A percentile compares a stretch with the other conserved stretches of the same genome.
Evolutionary conservation across 768 basidiomycete genomes (phyloP).

Genomic region (Strobilomyces confusus): DNA sequence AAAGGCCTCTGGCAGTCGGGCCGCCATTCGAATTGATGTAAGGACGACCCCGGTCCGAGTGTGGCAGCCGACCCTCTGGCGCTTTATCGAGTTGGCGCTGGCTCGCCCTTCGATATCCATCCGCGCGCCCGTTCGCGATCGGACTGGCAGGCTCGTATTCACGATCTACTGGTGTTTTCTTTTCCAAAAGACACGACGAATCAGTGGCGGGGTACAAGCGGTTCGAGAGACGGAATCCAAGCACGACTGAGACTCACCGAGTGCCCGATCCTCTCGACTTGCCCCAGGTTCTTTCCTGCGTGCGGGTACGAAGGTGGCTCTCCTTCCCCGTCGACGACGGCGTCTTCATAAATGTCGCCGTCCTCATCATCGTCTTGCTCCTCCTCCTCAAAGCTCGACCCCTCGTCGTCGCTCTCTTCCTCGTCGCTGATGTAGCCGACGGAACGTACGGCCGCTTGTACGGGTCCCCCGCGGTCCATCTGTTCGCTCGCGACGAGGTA

Average conservation of each 20-base stretch:
- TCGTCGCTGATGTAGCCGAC: conserved; percentile 89
- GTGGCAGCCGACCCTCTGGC: conserved; percentile 51
- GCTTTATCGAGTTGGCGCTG: conserved; percentile 71
- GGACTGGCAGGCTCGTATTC: not conserved
- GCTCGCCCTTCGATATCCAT: conserved; percentile 42
- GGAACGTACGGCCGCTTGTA: conserved; percentile 85
- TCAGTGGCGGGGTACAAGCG: not conserved
- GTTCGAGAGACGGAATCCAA: not conserved
- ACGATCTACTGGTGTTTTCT: conserved; percentile 31
- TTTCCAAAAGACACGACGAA: conserved; percentile 35
- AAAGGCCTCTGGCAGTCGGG: conserved; percentile 8
- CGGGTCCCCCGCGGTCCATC: conserved; percentile 88
- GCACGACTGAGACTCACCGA: conserved; percentile 42
- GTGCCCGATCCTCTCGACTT: conserved; percentile 54
- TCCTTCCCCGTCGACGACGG: conserved; percentile 37
- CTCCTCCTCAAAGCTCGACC: conserved; percentile 44
- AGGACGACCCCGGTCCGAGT: conserved; percentile 6
- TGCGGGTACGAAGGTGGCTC: conserved; percentile 62
- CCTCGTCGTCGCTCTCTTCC: conserved; percentile 53
- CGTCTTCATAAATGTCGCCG: conserved; percentile 42
- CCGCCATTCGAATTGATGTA: conserved; percentile 7
- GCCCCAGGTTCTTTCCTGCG: conserved; percentile 36
- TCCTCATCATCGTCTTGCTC: conserved; percentile 49
- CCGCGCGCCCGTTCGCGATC: conserved; percentile 1
- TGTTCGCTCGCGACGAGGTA: conserved; percentile 93